Base-by-base conservation (phyloP, 108 stramenopile genomes). In the Cyclostephanos tholiformis region DNA sequence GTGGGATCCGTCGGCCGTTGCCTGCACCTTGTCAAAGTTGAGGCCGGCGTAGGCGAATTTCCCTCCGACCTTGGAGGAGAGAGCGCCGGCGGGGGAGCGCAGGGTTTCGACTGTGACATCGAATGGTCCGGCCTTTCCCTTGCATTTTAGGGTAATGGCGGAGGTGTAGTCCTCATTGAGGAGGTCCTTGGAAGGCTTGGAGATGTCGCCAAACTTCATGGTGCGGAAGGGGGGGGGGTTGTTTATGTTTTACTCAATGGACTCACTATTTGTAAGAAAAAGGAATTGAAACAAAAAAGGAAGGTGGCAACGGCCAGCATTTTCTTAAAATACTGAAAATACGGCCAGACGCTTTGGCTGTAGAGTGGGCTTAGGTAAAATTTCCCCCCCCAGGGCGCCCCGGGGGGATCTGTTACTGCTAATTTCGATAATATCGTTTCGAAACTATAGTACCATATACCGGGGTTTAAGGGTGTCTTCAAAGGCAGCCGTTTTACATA, bases 11-110 rank as follows among this genome's bases (percentile, higher is more conserved):
- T 92, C 88, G 63, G 95, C 95, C 57, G 87, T 91, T 69, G 86
- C 74, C 70, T 94, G 91, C 36, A 86, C 76, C 82, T 96, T 96
- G 84, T 96, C 95, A 64, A 96, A 85, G 81, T 82, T 89, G 71
- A 96, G 87, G 61, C 92, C 91, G 64, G 91, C 94, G 80, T 95
- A 95, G 75, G 85, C 59, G 80, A 95, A 95, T 77, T 95, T 95
- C 67, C 86, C 88, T 35, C 91, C 91, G 78, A 95, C 69, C 79
- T 95, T 95, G 67, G 94, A 92, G 17, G 89, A 69, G 52, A 92
- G 87, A 13, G 88, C 86, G 60, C 91, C 94, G 12, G 79, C 76
- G 46, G 77, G 72, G 43, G 87, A 91, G 52, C 91, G 86, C 59
- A 83, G 87, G 39, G 95, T 96, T 79, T 96, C 95, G 78, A 92